Evolutionary conservation across 257 asterid species (phyloP).

Genomic region (Jasminum sambac): DNA sequence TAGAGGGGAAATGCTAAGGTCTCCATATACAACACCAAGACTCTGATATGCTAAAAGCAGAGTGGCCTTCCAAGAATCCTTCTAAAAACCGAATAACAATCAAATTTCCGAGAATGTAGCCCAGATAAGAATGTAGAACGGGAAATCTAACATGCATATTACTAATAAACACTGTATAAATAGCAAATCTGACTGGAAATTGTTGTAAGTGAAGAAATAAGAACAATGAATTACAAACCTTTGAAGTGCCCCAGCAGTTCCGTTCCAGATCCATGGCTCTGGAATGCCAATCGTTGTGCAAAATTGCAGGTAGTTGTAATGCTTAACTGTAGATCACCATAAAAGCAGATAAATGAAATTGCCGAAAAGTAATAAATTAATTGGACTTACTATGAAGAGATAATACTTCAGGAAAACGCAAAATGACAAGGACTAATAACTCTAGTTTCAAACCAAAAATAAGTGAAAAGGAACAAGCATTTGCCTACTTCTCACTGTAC

Average conservation of each 20-base stretch:
- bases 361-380: slow-evolving; percentile 2
- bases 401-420: slow-evolving; percentile 25
- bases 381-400: slow-evolving; percentile 16
- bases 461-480: slow-evolving; percentile 38
- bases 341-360: slow-evolving; percentile 24
- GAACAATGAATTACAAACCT: slow-evolving; percentile 46
- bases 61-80: slow-evolving; percentile 76
- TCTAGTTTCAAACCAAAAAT: slow-evolving; percentile 35
- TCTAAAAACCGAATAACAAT: slow-evolving; percentile 37
- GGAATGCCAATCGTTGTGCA: slow-evolving; percentile 18
- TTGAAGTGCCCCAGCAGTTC: slow-evolving; percentile 58
- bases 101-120: background rate
- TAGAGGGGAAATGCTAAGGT: slow-evolving; percentile 94
- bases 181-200: background rate
- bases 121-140: slow-evolving; percentile 1
- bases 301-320: slow-evolving; percentile 25
- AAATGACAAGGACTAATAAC: slow-evolving; percentile 29
- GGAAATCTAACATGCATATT: background rate
- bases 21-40: slow-evolving; percentile 97
- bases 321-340: slow-evolving; percentile 38
- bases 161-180: background rate
- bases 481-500: slow-evolving; percentile 26
- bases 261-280: slow-evolving; percentile 60
- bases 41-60: slow-evolving; percentile 88
- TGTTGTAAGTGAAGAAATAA: slow-evolving; percentile 3